Evolutionary conservation across 371 early-diverging fungal genomes (phyloP), one percentile per base, ranked within the genome.

Genomic region (Lichtheimia ramosa): DNA sequence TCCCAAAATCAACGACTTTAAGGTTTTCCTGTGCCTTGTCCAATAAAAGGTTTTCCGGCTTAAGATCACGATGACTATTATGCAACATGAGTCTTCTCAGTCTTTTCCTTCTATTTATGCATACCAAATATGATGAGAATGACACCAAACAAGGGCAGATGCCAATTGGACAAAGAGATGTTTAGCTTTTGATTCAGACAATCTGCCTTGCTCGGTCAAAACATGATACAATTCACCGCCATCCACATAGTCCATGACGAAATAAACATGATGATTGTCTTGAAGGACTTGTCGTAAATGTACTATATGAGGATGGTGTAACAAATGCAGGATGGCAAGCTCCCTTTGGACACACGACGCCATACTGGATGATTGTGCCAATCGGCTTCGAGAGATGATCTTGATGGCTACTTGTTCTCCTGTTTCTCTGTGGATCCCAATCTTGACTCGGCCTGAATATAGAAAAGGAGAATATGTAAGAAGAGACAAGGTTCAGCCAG

Each of bases 171-270:
- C 87, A 70, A 98, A 98, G 61, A 95, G 91, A 21, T 66, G 68
- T 34, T 92, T 83, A 0, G 97, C 96, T 64, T 94, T 94, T 6
- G 65, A 52, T 65, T 99, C 98, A 10, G 84, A 71, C 25, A 99
- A 72, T 10, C 89, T 70, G 0, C 96, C 96, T 48, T 87, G 82
- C 62, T 92, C 89, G 46, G 95, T 84, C 39, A 99, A 77, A 63
- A 92, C 86, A 60, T 96, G 94, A 63, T 96, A 94, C 24, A 99
- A 73, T 75, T 98, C 97, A 20, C 95, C 95, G 42, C 99, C 99
- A 66, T 91, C 91, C 57, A 95, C 83, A 66, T 94, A 94, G 66
- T 98, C 98, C 88, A 96, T 90, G 18, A 99, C 89, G 56, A 99
- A 77, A 74, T 92, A 96, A 24, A 92, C 92, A 64, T 63, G 68